Evolutionary conservation across 306 rosid genomes (phyloP).

Genomic region (Quillaja saponaria): DNA sequence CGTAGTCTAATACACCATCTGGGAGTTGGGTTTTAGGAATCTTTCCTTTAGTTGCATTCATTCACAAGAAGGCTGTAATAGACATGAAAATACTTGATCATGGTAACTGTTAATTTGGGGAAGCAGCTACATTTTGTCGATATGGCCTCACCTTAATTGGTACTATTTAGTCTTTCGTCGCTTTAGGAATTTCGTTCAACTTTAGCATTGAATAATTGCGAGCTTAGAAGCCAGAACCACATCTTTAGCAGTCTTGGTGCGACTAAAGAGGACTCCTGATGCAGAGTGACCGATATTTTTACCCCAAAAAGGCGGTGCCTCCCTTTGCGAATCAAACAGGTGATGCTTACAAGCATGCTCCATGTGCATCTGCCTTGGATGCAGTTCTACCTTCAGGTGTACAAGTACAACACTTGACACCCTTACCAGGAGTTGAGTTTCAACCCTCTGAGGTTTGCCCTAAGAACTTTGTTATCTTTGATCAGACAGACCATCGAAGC

Average conservation of each 20-base stretch:
- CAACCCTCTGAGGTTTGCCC: constrained; percentile 89
- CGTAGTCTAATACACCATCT: constrained; percentile 72
- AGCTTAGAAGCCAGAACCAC: constrained; percentile 39
- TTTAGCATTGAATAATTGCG: constrained; percentile 41
- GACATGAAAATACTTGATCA: no score
- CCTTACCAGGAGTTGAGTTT: constrained; percentile 67
- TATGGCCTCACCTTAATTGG: constrained; percentile 52
- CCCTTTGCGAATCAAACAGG: constrained; percentile 56
- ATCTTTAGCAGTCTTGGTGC: constrained; percentile 33
- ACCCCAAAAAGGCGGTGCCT: constrained; percentile 47
- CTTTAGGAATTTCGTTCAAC: constrained; percentile 44
- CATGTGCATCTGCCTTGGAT: constrained; percentile 55
- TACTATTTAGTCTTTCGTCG: constrained; percentile 43
- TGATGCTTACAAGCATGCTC: constrained; percentile 53
- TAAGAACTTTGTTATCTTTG: constrained; percentile 77
- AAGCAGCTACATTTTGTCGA: constrained; percentile 39
- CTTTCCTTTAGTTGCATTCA: constrained; percentile 48
- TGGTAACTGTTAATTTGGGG: constrained; percentile 51
- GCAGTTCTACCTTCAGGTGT: constrained; percentile 57
- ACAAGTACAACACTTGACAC: constrained; percentile 53
- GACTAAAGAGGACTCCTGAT: constrained; percentile 42
- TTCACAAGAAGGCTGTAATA: constrained; percentile 48
- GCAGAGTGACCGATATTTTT: constrained; percentile 68
- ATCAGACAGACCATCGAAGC: constrained; percentile 80
- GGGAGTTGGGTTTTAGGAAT: constrained; percentile 47